Evolutionary conservation across 148 eudicot species (phyloP).

Genomic region (Rhododendron kiyosumense): DNA sequence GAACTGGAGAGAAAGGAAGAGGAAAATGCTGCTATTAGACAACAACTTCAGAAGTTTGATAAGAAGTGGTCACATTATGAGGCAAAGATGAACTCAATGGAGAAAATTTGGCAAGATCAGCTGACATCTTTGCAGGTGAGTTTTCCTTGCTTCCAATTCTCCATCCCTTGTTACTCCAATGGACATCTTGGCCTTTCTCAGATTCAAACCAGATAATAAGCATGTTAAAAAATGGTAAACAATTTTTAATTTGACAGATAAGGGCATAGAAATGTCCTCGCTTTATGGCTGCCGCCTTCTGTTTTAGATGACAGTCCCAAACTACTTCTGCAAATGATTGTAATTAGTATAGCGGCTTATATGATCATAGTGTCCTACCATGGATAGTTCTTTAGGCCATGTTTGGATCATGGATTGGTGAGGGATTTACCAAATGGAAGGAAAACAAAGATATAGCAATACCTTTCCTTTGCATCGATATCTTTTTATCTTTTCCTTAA

Average conservation of each 20-base stretch:
- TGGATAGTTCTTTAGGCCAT: neutral
- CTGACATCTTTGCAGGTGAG: constrained; percentile 31
- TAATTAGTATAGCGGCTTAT: neutral
- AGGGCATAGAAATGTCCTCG: neutral
- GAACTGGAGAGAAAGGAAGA: constrained; percentile 24
- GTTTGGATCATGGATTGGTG: neutral
- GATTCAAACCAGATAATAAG: neutral
- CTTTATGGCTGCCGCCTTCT: neutral
- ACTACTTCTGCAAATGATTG: neutral
- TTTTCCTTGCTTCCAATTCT: neutral
- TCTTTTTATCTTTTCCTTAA: neutral
- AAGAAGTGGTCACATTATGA: constrained; percentile 34
- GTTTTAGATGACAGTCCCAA: neutral
- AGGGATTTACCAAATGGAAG: neutral
- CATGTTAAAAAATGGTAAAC: neutral
- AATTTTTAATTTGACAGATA: neutral
- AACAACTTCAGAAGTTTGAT: constrained; percentile 23
- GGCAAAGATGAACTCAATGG: constrained; percentile 41
- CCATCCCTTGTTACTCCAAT: neutral
- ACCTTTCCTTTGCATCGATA: neutral
- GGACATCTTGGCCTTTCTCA: constrained; percentile 4
- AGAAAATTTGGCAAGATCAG: constrained; percentile 54
- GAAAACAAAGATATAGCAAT: neutral
- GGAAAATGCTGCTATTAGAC: constrained; percentile 24
- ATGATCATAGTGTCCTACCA: neutral